Evolutionary conservation across 75 land plant species (phyloP).

Genomic region (Azolla pinnata): DNA sequence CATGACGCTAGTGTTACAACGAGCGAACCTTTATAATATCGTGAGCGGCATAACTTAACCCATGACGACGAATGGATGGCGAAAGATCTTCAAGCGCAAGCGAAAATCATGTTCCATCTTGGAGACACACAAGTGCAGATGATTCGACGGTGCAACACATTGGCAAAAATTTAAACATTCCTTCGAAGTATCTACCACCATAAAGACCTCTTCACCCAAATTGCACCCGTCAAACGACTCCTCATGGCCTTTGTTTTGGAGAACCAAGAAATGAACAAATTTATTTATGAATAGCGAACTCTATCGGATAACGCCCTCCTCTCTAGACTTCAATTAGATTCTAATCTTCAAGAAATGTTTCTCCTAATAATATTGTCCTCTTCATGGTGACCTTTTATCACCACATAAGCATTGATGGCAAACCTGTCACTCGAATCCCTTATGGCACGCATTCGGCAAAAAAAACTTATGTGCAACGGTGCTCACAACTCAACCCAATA

Average conservation of each 20-base stretch:
- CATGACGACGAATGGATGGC: too few relatives aligned
- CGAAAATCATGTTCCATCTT: too few relatives aligned
- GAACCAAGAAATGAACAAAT: background rate
- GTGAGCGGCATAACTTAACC: too few relatives aligned
- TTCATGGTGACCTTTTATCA: slow-evolving; percentile 1
- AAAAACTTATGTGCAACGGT: background rate
- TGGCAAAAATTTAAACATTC: background rate
- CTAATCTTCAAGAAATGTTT: background rate
- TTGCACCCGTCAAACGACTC: background rate
- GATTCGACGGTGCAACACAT: too few relatives aligned
- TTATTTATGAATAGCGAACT: background rate
- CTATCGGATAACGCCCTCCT: background rate
- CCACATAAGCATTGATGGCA: background rate
- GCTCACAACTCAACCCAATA: too few relatives aligned
- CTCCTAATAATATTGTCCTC: background rate
- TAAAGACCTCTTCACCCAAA: background rate
- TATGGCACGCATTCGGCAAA: background rate
- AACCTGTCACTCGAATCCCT: background rate
- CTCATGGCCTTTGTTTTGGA: background rate
- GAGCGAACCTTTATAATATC: too few relatives aligned
- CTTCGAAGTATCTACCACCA: too few relatives aligned
- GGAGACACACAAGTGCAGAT: too few relatives aligned
- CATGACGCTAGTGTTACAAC: too few relatives aligned
- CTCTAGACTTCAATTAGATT: too few relatives aligned
- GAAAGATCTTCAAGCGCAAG: too few relatives aligned